These are phyloP conservation scores for Candida michaelii DNA, from an alignment of 805 yeast genomes.

Conservation along the genomic window DNA sequence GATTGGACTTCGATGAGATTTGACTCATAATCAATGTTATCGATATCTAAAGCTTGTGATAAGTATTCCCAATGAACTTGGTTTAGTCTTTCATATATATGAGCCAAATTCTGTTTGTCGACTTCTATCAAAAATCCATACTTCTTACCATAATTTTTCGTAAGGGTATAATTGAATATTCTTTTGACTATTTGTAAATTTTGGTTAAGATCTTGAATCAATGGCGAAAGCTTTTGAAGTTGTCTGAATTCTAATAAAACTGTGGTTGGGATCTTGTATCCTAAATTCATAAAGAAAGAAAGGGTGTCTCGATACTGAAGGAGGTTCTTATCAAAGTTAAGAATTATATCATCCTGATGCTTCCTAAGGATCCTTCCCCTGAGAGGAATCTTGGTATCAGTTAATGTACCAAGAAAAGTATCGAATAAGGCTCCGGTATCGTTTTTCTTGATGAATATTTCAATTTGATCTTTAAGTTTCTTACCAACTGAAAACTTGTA, in stretches of 20 bases:
- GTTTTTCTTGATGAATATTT: conserved; percentile 44
- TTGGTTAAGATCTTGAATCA: conserved; percentile 54
- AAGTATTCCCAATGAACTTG: conserved; percentile 55
- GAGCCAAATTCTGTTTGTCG: conserved; percentile 32
- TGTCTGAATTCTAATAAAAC: conserved; percentile 48
- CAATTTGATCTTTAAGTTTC: conserved; percentile 52
- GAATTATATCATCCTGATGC: conserved; percentile 30
- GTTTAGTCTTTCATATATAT: conserved; percentile 32
- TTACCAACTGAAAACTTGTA: conserved; percentile 50
- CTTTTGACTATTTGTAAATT: conserved; percentile 43
- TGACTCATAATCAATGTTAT: conserved; percentile 29
- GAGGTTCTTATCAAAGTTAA: conserved; percentile 52
- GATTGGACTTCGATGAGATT: conserved; percentile 26
- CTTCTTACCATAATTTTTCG: conserved; percentile 38
- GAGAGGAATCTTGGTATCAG: conserved; percentile 9
- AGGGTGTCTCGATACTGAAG: conserved; percentile 19
- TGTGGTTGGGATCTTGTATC: conserved; percentile 57
- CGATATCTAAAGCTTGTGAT: conserved; percentile 48
- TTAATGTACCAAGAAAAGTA: conserved; percentile 45
- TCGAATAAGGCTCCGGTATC: conserved; percentile 42
- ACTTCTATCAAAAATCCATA: conserved; percentile 41
- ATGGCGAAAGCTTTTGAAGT: conserved; percentile 54
- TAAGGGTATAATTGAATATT: conserved; percentile 21
- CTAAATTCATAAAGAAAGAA: conserved; percentile 46
- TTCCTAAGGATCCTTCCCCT: conserved; percentile 9